Evolutionary conservation across 2,329 filamentous ascomycete genomes (phyloP), one percentile per base, ranked within the genome.

Genomic region (Fusarium chuoi): DNA sequence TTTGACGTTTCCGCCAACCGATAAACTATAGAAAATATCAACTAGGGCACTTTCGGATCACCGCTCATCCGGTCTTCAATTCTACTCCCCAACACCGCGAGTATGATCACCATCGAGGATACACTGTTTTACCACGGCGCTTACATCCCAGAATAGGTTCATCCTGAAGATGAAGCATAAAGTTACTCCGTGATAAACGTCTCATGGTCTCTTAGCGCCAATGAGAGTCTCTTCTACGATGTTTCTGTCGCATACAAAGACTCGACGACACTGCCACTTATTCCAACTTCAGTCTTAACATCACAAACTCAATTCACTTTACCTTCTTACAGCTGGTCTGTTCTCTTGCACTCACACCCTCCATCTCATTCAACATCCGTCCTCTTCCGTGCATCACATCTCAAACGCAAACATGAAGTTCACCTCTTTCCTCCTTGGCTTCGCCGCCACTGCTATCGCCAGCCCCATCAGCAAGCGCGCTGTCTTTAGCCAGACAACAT

Each of bases 401-500:
- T 38, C n/a, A 44, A 56, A 13, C 63, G 42, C 56, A 71, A 75
- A 75, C 30, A 81, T 83, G 82, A 81, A 81, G 73, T 83, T 83
- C 79, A 79, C 80, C 20, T 58, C 78, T 18, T 56, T 81, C 68
- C 61, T 79, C 63, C 36, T 81, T 55, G 70, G 71, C 63, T 73
- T 81, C 22, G 75, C 73, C 6, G 73, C 73, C 65, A 71, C 81
- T 51, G 76, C 77, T 17, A 51, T 77, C 39, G 80, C 81, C 45
- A 73, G 74, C 28, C 82, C 81, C 39, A 54, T 82, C 36, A 59
- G 55, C 60, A 68, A 73, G 42, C 78, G 77, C 18, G 76, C 73
- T 20, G 81, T 83, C 36, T 80, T 84, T 49, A 80, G 76, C 22
- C 76, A 79, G 28, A 65, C 81, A 20, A 78, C 80, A 55, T 88